A percentile compares a stretch with the other conserved stretches of the same genome.
Conservation (phyloP, 768 basidiomycete genomes). For the Lactarius psammicola region DNA sequence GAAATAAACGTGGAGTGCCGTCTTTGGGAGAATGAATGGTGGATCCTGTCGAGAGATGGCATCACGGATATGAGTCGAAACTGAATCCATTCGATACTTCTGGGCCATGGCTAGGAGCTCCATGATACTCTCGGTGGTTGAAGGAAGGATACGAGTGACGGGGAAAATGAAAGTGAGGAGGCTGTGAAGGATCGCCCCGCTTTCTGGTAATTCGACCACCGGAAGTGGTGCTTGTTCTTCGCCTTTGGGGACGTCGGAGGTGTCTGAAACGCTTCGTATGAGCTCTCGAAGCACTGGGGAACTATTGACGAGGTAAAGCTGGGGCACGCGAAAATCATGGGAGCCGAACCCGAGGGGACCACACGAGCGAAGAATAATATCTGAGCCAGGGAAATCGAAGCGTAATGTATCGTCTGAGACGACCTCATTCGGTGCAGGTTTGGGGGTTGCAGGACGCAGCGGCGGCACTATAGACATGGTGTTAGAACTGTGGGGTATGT, state of each 20-base stretch:
- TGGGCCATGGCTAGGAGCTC: not conserved
- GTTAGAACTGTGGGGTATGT: too few species aligned
- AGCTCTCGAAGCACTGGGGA: not conserved
- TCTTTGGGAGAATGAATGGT: not conserved
- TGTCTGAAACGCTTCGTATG: not conserved
- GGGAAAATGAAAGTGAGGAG: not conserved
- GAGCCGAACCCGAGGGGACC: too few species aligned
- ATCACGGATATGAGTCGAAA: not conserved
- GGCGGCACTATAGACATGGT: too few species aligned
- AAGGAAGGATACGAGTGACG: not conserved
- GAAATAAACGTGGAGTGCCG: not conserved
- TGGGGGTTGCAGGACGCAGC: too few species aligned
- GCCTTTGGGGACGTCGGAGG: not conserved
- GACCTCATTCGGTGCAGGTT: not conserved
- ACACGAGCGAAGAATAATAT: not conserved
- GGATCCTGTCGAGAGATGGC: not conserved
- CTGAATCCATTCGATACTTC: not conserved
- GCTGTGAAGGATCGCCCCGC: not conserved
- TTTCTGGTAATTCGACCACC: not conserved
- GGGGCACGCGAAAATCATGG: not conserved
- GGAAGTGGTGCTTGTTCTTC: not conserved
- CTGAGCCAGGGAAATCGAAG: not conserved
- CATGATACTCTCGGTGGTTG: not conserved
- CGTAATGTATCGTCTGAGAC: not conserved
- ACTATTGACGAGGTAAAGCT: constrained; percentile 1